Conservation (phyloP, 140 eudicot species). For the Senecio squalidus region DNA sequence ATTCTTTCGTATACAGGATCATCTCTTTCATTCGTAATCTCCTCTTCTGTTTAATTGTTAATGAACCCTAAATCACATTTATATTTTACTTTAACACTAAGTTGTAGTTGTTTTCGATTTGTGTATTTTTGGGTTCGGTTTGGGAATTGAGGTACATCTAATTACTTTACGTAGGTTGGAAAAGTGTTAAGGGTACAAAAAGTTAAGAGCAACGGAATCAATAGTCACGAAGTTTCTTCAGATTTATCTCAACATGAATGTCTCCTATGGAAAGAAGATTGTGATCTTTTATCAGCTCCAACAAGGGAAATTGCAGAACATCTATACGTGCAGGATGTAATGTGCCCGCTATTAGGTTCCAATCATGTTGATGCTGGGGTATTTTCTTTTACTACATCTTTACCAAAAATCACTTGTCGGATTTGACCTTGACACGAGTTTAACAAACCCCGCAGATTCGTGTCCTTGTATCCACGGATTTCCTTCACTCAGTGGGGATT, state of each 20-base stretch:
- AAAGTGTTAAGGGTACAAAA: conserved; percentile 82
- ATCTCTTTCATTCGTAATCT: conserved; percentile 42
- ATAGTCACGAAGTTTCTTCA: conserved; percentile 42
- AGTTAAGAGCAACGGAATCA: conserved; percentile 43
- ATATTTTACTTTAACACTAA: too few relatives aligned
- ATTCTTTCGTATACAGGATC: conserved; percentile 66
- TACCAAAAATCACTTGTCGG: not conserved
- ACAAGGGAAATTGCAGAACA: conserved; percentile 71
- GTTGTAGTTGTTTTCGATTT: too few relatives aligned
- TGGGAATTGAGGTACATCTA: not conserved
- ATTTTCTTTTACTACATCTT: too few relatives aligned
- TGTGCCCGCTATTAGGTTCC: conserved; percentile 77
- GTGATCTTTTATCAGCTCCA: conserved; percentile 59
- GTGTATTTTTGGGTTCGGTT: too few relatives aligned
- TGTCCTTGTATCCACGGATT: conserved; percentile 64
- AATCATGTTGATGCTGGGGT: conserved; percentile 93
- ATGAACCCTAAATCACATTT: not conserved
- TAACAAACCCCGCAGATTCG: conserved; percentile 42
- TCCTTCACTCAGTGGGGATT: conserved; percentile 64
- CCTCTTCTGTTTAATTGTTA: not conserved
- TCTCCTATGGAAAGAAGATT: conserved; percentile 61
- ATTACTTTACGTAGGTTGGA: conserved; percentile 47
- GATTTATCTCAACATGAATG: conserved; percentile 52
- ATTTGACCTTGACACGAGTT: conserved; percentile 15
- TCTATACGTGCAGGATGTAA: conserved; percentile 59